Evolutionary conservation across 768 basidiomycete genomes (phyloP), one percentile per base, ranked within the genome.

Genomic region (Nevesoporus exiguus): DNA sequence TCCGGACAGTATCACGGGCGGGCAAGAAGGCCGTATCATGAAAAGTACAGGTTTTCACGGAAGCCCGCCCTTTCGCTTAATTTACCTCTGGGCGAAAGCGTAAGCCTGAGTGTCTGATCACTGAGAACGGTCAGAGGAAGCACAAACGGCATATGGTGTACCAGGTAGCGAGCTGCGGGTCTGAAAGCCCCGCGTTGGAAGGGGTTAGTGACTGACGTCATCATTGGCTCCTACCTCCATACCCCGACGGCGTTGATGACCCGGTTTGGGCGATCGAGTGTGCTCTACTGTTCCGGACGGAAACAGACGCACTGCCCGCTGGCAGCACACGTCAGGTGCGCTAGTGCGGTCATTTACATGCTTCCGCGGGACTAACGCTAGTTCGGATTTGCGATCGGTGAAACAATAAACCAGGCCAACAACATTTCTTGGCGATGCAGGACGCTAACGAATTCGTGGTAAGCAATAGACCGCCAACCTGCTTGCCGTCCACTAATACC

Each of bases 371-470:
- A 1, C 11, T 14, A 34, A 14, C 14, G 14, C 11, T 34, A 5
- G 33, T n/a, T 11, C n/a, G 7, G n/a, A n/a, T 11, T 19, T 11
- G n/a, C 37, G 37, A 6, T 37, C 37, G 7, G 31, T 33, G 13
- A 34, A 34, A 14, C 33, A 34, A 34, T 10, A 34, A n/a, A n/a
- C n/a, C n/a, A n/a, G n/a, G n/a, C n/a, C 42, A 21, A 52, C 22
- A n/a, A 13, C 17, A 29, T 25, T 13, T 15, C 21, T 24, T 30
- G 21, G 21, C 14, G 17, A 62, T 64, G 54, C 56, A 48, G 22
- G 36, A 51, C 30, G 22, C 43, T 9, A 53, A 58, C 30, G 66
- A 67, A 54, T 63, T 68, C 13, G 64, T 68, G 61, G 66, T 68
- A 55, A 24, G 65, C 15, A 37, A 24, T 17, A 15, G 17, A 2